These are phyloP conservation scores for Aspergillus sclerotialis DNA, from an alignment of 2,329 filamentous ascomycete species.

Conservation along the genomic window DNA sequence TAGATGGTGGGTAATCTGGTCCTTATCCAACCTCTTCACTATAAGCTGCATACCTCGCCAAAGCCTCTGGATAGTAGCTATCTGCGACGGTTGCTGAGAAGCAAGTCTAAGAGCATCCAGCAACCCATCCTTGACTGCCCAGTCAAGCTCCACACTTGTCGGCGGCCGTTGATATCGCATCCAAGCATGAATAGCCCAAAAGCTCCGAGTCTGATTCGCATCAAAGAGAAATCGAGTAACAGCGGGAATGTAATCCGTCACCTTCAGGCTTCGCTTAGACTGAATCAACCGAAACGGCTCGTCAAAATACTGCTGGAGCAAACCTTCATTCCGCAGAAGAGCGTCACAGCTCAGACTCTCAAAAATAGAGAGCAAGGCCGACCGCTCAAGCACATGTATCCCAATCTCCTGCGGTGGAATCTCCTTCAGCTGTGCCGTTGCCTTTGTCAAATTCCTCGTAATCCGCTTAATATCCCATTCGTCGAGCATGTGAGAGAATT, in stretches of 20 bases:
- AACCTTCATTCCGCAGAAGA: constrained; percentile 56
- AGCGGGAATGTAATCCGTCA: constrained; percentile 69
- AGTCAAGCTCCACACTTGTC: constrained; percentile 71
- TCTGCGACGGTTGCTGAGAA: constrained; percentile 47
- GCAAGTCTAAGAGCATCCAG: constrained; percentile 59
- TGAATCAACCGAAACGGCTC: constrained; percentile 76
- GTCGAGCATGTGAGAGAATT: constrained; percentile 52
- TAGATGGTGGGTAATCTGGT: constrained; percentile 70
- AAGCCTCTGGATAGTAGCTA: constrained; percentile 58
- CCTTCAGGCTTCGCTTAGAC: constrained; percentile 68
- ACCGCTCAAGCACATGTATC: constrained; percentile 45
- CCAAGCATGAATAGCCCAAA: constrained; percentile 66
- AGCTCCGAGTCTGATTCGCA: constrained; percentile 53
- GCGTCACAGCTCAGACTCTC: constrained; percentile 80
- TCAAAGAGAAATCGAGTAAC: constrained; percentile 83
- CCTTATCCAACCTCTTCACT: constrained; percentile 63
- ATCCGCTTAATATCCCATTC: constrained; percentile 57
- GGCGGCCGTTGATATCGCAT: constrained; percentile 58
- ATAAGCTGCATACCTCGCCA: constrained; percentile 75
- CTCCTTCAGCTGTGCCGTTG: constrained; percentile 47
- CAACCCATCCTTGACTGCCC: constrained; percentile 72
- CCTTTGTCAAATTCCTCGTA: constrained; percentile 51
- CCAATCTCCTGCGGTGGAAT: constrained; percentile 46
- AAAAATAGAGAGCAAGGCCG: constrained; percentile 72
- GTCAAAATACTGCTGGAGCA: constrained; percentile 61